phyloP scores from a whole-genome alignment of 352 stramenopile species.

The Globisporangium paddicum region DNA sequence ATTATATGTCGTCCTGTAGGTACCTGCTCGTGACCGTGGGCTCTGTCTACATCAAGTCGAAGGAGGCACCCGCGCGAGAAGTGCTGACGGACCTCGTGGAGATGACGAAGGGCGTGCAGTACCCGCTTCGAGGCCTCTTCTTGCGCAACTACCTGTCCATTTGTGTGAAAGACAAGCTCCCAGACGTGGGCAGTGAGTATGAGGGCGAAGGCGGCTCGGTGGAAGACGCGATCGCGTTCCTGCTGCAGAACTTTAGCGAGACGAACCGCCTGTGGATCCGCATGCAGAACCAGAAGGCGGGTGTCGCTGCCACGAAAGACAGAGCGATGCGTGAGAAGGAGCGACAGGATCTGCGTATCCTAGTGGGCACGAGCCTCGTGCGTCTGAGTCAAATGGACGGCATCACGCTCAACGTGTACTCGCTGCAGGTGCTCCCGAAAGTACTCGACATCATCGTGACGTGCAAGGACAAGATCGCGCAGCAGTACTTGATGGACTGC shows the following conservation, averaged over 20 bases:
- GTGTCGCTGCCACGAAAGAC: constrained; percentile 63
- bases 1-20: constrained; percentile 10
- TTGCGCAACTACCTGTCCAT: constrained; percentile 95
- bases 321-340: constrained; percentile 73
- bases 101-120: constrained; percentile 98
- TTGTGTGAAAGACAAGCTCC: constrained; percentile 93
- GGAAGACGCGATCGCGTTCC: constrained; percentile 93
- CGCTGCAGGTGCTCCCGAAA: constrained; percentile 83
- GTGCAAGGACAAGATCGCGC: constrained; percentile 95
- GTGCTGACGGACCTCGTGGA: constrained; percentile 98
- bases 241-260: constrained; percentile 97
- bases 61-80: constrained; percentile 69
- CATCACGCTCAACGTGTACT: constrained; percentile 89
- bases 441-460: constrained; percentile 93
- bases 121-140: constrained; percentile 97
- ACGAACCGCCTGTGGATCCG: constrained; percentile 99
- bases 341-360: constrained; percentile 93
- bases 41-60: constrained; percentile 91
- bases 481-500: constrained; percentile 99
- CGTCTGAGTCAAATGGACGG: constrained; percentile 95
- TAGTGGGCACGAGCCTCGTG: constrained; percentile 98
- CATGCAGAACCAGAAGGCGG: constrained; percentile 90
- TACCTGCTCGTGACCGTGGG: constrained; percentile 97
- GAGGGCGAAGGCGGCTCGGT: constrained; percentile 65
- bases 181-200: constrained; percentile 70